Conservation (phyloP, 148 eudicot species). For the Diospyros kaki region DNA sequence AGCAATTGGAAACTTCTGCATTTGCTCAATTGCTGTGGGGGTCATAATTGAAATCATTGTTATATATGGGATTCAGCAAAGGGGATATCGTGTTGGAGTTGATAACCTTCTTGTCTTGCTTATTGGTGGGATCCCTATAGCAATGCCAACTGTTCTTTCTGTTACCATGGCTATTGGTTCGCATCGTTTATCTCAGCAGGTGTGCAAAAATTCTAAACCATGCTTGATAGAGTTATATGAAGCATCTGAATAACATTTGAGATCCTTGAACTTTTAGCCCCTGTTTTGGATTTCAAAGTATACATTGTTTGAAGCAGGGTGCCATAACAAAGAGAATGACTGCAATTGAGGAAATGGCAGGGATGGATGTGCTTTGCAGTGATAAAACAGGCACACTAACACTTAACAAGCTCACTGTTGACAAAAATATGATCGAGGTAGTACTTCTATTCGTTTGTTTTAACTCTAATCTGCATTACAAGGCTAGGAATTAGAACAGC, state of each 20-base stretch:
- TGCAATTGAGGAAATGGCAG: slow-evolving; percentile 81
- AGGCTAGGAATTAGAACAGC: not conserved
- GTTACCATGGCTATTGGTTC: slow-evolving; percentile 88
- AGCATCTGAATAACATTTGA: no score
- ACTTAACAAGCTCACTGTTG: slow-evolving; percentile 65
- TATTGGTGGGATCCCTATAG: slow-evolving; percentile 84
- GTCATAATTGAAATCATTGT: slow-evolving; percentile 66
- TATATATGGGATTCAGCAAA: slow-evolving; percentile 54
- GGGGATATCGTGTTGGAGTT: slow-evolving; percentile 60
- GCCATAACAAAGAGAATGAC: slow-evolving; percentile 86
- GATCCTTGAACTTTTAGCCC: not conserved
- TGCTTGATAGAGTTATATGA: not conserved
- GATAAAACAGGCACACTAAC: slow-evolving; percentile 79
- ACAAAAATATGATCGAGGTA: slow-evolving; percentile 64
- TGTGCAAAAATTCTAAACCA: not conserved
- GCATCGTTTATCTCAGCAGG: slow-evolving; percentile 76
- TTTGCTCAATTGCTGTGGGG: slow-evolving; percentile 76
- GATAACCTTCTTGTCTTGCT: slow-evolving; percentile 73
- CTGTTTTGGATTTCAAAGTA: not conserved
- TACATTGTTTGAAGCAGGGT: slow-evolving; percentile 26
- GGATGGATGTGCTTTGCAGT: slow-evolving; percentile 84
- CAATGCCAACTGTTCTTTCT: slow-evolving; percentile 90
- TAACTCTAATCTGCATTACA: not conserved
- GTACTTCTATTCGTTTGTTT: not conserved
- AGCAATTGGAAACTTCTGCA: slow-evolving; percentile 84